A percentile compares a stretch with the other conserved stretches of the same genome.
phyloP scores from a whole-genome alignment of 2,329 filamentous ascomycete genomes.

The Allantophomopsis cytisporea region DNA sequence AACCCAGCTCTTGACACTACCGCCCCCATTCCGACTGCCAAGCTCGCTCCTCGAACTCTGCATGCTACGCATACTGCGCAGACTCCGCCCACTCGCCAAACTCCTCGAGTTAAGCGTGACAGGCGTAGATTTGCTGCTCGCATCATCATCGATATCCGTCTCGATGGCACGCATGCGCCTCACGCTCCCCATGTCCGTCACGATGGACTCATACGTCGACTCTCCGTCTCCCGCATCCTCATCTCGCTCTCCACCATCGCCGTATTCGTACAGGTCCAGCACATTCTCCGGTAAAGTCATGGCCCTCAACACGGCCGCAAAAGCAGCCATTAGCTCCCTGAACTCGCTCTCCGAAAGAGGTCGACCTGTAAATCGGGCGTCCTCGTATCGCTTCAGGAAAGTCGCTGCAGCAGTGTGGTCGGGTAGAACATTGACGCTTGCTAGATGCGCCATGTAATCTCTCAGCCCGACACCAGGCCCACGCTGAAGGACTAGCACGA shows the following conservation, averaged over 20 bases:
- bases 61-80: too few species aligned
- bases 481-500: slow-evolving; percentile 59
- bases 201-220: too few species aligned
- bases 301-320: slow-evolving; percentile 64
- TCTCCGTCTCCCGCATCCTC: slow-evolving; percentile 7
- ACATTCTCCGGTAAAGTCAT: slow-evolving; percentile 38
- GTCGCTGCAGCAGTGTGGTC: slow-evolving; percentile 31
- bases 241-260: slow-evolving; percentile 16
- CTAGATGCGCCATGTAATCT: slow-evolving; percentile 64
- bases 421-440: slow-evolving; percentile 50
- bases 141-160: slow-evolving; percentile 1
- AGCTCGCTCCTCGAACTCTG: too few species aligned
- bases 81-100: slow-evolving; percentile 10
- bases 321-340: slow-evolving; percentile 66
- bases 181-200: too few species aligned
- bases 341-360: slow-evolving; percentile 61
- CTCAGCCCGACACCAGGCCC: slow-evolving; percentile 60
- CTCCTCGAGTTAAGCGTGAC: slow-evolving; percentile 9
- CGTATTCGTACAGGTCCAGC: slow-evolving; percentile 6
- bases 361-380: slow-evolving; percentile 65
- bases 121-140: slow-evolving; percentile 8
- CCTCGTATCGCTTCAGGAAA: slow-evolving; percentile 71
- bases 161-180: background rate
- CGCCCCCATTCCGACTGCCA: background rate
- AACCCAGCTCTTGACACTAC: slow-evolving; percentile 9